These are phyloP conservation scores for Aquilaria malaccensis DNA, from an alignment of 345 rosid genomes.

Conservation along the genomic window DNA sequence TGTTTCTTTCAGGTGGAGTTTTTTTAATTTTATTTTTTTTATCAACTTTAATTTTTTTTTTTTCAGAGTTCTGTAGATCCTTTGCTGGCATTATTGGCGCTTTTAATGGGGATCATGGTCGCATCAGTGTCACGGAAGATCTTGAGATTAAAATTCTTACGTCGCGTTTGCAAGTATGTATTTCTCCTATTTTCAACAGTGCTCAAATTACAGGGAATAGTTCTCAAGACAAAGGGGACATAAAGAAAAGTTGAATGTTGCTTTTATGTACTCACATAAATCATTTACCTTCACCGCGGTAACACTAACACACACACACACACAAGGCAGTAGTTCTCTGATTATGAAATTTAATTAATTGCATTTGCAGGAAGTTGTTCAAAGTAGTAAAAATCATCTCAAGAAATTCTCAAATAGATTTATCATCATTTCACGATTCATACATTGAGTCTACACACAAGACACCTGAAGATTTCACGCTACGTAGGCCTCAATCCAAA, in stretches of 20 bases:
- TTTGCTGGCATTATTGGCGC: slow-evolving; percentile 55
- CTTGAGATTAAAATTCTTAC: slow-evolving; percentile 36
- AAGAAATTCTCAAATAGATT: slow-evolving; percentile 30
- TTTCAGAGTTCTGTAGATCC: slow-evolving; percentile 84
- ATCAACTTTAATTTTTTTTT: slow-evolving; percentile 11
- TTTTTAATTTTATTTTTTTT: not conserved
- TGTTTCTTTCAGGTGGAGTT: not conserved
- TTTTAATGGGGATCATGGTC: slow-evolving; percentile 40
- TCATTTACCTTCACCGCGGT: too few relatives aligned
- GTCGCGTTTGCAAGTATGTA: slow-evolving; percentile 45
- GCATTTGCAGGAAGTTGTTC: slow-evolving; percentile 46
- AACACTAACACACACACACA: too few relatives aligned
- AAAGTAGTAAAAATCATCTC: slow-evolving; percentile 25
- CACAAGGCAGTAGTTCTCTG: slow-evolving; percentile 3
- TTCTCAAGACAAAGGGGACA: too few relatives aligned
- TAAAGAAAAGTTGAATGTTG: too few relatives aligned
- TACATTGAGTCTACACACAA: slow-evolving; percentile 26
- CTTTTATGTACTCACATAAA: too few relatives aligned
- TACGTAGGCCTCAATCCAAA: slow-evolving; percentile 11
- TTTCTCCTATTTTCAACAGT: not conserved
- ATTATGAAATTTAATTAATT: slow-evolving; percentile 10
- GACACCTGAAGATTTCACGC: slow-evolving; percentile 27
- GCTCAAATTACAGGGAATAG: too few relatives aligned
- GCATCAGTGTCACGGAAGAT: slow-evolving; percentile 40
- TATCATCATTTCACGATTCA: slow-evolving; percentile 30